phyloP scores from a whole-genome alignment of 768 basidiomycete genomes.

The Calocera viscosa region DNA sequence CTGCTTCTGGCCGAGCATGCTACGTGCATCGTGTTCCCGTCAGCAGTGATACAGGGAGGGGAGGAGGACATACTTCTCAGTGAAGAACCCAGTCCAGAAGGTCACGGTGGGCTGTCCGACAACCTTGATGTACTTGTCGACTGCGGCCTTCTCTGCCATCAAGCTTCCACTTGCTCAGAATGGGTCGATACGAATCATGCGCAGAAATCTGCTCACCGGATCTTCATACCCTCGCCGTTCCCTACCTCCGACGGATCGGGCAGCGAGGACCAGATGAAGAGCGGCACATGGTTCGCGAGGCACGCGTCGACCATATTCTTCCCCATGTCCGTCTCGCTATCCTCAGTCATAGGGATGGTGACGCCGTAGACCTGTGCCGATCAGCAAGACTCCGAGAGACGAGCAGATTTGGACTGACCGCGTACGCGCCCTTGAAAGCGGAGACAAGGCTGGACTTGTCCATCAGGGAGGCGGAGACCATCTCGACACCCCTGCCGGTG shows the following conservation, averaged over 20 bases:
- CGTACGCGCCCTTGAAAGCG: background rate
- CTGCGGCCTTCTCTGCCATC: background rate
- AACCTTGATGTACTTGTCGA: background rate
- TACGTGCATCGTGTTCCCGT: background rate
- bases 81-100: background rate
- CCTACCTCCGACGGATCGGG: background rate
- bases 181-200: too few relatives aligned
- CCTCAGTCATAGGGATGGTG: background rate
- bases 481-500: background rate
- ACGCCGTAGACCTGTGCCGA: background rate
- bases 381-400: background rate
- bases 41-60: background rate
- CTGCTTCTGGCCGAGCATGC: background rate
- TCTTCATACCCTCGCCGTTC: background rate
- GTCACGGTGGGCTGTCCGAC: background rate
- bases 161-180: background rate
- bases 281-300: slow-evolving; percentile 21
- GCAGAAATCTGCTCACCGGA: background rate
- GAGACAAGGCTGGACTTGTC: background rate
- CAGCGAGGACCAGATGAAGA: slow-evolving; percentile 19
- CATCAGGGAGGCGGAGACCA: background rate
- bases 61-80: background rate
- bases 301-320: slow-evolving; percentile 22
- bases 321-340: slow-evolving; percentile 15
- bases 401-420: background rate